Percentiles rank a stretch among this genome's conserved stretches.
These are phyloP conservation scores for Poronia punctata DNA, from an alignment of 495 filamentous ascomycete genomes.

Conservation along the genomic window DNA sequence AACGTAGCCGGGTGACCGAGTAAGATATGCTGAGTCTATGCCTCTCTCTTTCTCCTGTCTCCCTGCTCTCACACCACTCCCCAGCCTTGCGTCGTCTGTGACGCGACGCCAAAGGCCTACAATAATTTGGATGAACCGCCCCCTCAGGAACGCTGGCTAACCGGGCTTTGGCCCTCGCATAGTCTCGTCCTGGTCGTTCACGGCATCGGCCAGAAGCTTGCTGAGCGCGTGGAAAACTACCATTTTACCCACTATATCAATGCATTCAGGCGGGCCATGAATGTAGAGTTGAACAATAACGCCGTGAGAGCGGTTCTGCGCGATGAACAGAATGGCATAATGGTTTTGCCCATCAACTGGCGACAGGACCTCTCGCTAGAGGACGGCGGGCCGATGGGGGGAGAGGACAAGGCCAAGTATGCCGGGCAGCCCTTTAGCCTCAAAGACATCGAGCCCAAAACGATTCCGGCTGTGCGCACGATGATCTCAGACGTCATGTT, in stretches of 20 bases:
- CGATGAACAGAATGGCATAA: conserved; percentile 52
- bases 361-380: conserved; percentile 78
- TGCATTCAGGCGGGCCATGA: conserved; percentile 75
- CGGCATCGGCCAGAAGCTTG: conserved; percentile 95
- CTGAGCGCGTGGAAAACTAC: conserved; percentile 89
- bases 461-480: conserved; percentile 79
- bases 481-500: conserved; percentile 96
- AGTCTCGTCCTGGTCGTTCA: conserved; percentile 78
- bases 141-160: conserved; percentile 2
- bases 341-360: conserved; percentile 71
- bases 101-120: too few relatives aligned
- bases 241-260: conserved; percentile 96
- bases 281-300: conserved; percentile 71
- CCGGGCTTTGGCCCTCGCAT: neutral
- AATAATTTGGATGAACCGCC: too few relatives aligned
- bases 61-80: neutral
- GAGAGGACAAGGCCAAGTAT: conserved; percentile 44
- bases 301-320: conserved; percentile 68
- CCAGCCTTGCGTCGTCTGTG: too few relatives aligned
- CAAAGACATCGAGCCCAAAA: conserved; percentile 85
- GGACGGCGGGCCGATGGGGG: conserved; percentile 51
- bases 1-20: conserved; percentile 72
- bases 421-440: conserved; percentile 63
- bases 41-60: neutral
- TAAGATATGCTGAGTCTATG: neutral